phyloP scores from a whole-genome alignment of 2,329 filamentous ascomycete species.

The Nigrograna mackinnonii region DNA sequence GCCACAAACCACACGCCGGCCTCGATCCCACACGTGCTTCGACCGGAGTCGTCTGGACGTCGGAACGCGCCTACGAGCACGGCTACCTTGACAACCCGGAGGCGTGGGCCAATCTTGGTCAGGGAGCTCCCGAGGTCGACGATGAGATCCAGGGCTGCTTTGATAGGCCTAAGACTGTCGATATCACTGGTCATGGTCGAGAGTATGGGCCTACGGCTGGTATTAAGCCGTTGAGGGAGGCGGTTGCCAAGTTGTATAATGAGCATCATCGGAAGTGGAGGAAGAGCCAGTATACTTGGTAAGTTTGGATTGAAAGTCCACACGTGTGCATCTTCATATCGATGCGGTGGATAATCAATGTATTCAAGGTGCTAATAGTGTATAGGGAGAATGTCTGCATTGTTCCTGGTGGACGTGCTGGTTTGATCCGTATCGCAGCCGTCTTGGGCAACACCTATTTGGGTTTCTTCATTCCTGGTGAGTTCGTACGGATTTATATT shows the following conservation, averaged over 20 bases:
- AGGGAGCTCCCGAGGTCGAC: conserved; percentile 92
- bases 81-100: conserved; percentile 83
- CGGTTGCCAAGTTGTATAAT: conserved; percentile 91
- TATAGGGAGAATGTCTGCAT: conserved; percentile 87
- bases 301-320: conserved; percentile 8
- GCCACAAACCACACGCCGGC: conserved; percentile 87
- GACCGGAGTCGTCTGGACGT: conserved; percentile 94
- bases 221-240: conserved; percentile 86
- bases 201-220: conserved; percentile 94
- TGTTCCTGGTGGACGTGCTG: conserved; percentile 89
- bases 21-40: conserved; percentile 86
- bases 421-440: conserved; percentile 91
- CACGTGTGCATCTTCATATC: too few species aligned
- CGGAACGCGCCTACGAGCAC: conserved; percentile 83
- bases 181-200: conserved; percentile 75
- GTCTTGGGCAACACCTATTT: conserved; percentile 91
- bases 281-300: conserved; percentile 86
- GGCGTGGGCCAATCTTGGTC: conserved; percentile 89
- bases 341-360: neutral
- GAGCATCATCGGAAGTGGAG: conserved; percentile 87
- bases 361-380: conserved; percentile 1
- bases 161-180: conserved; percentile 75
- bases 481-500: conserved; percentile 6
- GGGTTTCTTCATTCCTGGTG: conserved; percentile 84
- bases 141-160: conserved; percentile 92